These are phyloP conservation scores for Colletotrichum filicis DNA, from an alignment of 2,329 filamentous ascomycete genomes.

Conservation along the genomic window DNA sequence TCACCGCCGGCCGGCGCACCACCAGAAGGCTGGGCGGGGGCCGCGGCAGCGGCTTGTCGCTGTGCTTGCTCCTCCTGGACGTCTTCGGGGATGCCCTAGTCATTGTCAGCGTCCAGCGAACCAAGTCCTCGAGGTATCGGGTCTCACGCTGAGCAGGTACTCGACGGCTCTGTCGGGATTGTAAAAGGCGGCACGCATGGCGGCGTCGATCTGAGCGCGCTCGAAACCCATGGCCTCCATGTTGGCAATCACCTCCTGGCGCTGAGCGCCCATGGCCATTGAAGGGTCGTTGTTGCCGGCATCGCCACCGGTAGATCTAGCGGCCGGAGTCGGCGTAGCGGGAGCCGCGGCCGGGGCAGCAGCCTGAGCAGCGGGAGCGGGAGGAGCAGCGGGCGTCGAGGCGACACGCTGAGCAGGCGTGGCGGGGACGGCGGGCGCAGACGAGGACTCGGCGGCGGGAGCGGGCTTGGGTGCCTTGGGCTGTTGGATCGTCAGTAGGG, in stretches of 20 bases:
- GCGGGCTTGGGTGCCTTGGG: slow-evolving; percentile 77
- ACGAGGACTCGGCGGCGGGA: slow-evolving; percentile 65
- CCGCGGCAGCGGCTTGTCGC: slow-evolving; percentile 54
- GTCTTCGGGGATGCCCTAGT: slow-evolving; percentile 89
- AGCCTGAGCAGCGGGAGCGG: slow-evolving; percentile 60
- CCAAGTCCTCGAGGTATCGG: not conserved
- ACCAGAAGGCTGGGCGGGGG: slow-evolving; percentile 54
- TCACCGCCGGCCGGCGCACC: slow-evolving; percentile 55
- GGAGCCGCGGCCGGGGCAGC: slow-evolving; percentile 58
- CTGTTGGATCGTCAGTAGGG: slow-evolving; percentile 41
- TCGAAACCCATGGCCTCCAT: slow-evolving; percentile 99
- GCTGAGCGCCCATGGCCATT: slow-evolving; percentile 85
- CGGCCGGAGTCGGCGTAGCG: slow-evolving; percentile 66
- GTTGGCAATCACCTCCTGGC: slow-evolving; percentile 83
- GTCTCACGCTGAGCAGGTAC: slow-evolving; percentile 85
- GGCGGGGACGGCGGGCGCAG: slow-evolving; percentile 66
- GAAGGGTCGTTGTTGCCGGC: slow-evolving; percentile 74
- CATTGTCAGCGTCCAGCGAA: slow-evolving; percentile 6
- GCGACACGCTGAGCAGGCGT: slow-evolving; percentile 69
- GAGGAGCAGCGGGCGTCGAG: slow-evolving; percentile 61
- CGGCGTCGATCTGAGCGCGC: slow-evolving; percentile 86
- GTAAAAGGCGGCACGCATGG: slow-evolving; percentile 95
- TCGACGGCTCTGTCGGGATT: slow-evolving; percentile 98
- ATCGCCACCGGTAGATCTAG: slow-evolving; percentile 56
- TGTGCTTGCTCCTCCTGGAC: slow-evolving; percentile 77